These are phyloP conservation scores for Pulveroboletus sp. DNA, from an alignment of 768 basidiomycete genomes.

Conservation along the genomic window DNA sequence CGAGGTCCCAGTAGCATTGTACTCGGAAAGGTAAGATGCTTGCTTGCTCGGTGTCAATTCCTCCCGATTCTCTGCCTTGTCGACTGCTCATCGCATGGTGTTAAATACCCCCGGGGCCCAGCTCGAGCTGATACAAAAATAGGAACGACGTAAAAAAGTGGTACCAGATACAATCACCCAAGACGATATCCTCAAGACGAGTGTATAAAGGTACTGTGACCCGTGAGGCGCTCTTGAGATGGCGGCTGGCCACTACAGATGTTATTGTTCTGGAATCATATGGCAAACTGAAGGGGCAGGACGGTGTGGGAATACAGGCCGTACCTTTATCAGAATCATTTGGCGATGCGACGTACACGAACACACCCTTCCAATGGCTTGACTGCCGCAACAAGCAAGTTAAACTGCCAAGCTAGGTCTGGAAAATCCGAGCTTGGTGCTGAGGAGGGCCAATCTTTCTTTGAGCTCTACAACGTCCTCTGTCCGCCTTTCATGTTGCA, in stretches of 20 bases:
- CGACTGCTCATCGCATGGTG: conserved; percentile 16
- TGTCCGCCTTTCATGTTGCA: conserved; percentile 28
- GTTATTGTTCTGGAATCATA: background rate
- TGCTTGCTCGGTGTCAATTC: conserved; percentile 36
- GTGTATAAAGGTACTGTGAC: conserved; percentile 5
- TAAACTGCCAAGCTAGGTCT: conserved; percentile 6
- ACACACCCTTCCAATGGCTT: background rate
- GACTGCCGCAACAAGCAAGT: background rate
- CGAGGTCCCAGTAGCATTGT: conserved; percentile 52
- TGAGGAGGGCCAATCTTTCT: conserved; percentile 33
- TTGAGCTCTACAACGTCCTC: conserved; percentile 42
- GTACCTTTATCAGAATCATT: background rate
- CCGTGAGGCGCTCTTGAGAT: conserved; percentile 1
- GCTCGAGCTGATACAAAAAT: background rate
- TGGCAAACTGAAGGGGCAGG: background rate
- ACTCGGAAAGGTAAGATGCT: conserved; percentile 42
- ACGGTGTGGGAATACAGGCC: background rate
- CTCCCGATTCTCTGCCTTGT: conserved; percentile 47
- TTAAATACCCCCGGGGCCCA: conserved; percentile 26
- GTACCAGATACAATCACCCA: background rate
- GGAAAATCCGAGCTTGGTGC: conserved; percentile 32
- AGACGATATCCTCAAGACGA: background rate
- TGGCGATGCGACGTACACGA: background rate
- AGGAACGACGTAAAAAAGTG: conserved; percentile 3
- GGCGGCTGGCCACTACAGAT: background rate